Base-by-base conservation (phyloP, 1,139 yeast species). In the Blastobotrys niveus region DNA sequence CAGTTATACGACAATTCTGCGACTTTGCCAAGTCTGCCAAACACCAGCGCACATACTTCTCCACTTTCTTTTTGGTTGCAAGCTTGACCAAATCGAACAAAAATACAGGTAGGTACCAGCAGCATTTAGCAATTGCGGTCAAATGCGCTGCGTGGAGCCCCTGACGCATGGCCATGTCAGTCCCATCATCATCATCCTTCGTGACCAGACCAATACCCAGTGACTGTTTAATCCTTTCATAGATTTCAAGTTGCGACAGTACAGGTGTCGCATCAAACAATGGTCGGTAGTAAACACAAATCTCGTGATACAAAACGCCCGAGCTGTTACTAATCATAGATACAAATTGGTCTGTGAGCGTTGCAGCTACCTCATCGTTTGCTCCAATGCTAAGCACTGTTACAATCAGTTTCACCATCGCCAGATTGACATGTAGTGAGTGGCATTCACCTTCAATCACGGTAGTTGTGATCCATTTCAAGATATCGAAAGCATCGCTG, bases 21-120 rank as follows among this genome's bases (percentile, higher is more conserved):
- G 15, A 14, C 5, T 5, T 20, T 1, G 47, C 38, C 20, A 46
- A 14, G 5, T 21, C 32, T 7, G 30, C 17, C 24, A 47, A 17
- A 8, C 38, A 32, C 3, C 17, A 10, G n/a, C 22, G 26, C n/a
- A 44, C 45, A 29, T 35, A 30, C 17, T 12, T 25, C 15, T 15
- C 20, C 5, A 33, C 18, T 5, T 7, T 3, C 9, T 19, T 12
- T 20, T 10, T 21, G 4, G 25, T 15, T 8, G 34, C 41, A 8
- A 42, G 33, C 37, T 38, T 40, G 3, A 46, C 29, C 18, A 46
- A 26, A 34, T 46, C 40, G 30, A 32, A 46, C 12, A 42, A 15
- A n/a, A 46, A 42, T 9, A 32, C 29, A 12, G 43, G 17, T 7
- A 46, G 17, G 2, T 34, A 29, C 40, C 39, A 41, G 8, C 39